Conservation (phyloP, 768 basidiomycete species). For the Panus rudis region DNA sequence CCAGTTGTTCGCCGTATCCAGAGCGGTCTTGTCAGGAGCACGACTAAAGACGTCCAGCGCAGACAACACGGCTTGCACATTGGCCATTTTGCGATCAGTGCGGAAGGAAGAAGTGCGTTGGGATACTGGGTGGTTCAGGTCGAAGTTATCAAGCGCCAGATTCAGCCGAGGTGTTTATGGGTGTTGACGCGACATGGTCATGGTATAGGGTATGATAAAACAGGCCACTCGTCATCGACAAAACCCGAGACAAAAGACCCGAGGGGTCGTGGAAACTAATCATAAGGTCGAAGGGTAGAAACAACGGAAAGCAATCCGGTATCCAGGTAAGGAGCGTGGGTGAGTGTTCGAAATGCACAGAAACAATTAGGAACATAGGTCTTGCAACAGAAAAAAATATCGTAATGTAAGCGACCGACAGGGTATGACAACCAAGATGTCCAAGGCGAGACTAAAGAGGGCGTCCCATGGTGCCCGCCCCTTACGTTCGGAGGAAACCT, state of each 20-base stretch:
- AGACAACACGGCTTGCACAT: slow-evolving; percentile 64
- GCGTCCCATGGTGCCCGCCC: background rate
- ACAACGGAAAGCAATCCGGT: slow-evolving; percentile 20
- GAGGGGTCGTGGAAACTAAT: no score
- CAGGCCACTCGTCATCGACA: slow-evolving; percentile 18
- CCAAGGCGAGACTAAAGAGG: background rate
- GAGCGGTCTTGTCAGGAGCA: slow-evolving; percentile 74
- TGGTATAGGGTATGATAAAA: slow-evolving; percentile 24
- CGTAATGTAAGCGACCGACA: slow-evolving; percentile 5
- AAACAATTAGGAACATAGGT: slow-evolving; percentile 16
- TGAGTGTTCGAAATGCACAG: slow-evolving; percentile 39
- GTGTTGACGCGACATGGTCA: slow-evolving; percentile 19
- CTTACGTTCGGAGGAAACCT: slow-evolving; percentile 66
- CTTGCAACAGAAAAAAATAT: slow-evolving; percentile 27
- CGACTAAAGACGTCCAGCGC: slow-evolving; percentile 75
- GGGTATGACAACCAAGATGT: slow-evolving; percentile 22
- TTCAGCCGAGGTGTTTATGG: slow-evolving; percentile 17
- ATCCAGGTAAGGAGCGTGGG: slow-evolving; percentile 32
- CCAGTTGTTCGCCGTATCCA: slow-evolving; percentile 89
- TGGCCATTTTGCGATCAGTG: slow-evolving; percentile 41
- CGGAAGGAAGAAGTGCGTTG: background rate
- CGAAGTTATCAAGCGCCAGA: slow-evolving; percentile 2
- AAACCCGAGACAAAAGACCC: slow-evolving; percentile 14
- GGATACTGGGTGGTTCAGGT: background rate
- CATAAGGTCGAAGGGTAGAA: no score